Evolutionary conservation across 345 rosid species (phyloP).

Genomic region (Aurinia saxatilis): DNA sequence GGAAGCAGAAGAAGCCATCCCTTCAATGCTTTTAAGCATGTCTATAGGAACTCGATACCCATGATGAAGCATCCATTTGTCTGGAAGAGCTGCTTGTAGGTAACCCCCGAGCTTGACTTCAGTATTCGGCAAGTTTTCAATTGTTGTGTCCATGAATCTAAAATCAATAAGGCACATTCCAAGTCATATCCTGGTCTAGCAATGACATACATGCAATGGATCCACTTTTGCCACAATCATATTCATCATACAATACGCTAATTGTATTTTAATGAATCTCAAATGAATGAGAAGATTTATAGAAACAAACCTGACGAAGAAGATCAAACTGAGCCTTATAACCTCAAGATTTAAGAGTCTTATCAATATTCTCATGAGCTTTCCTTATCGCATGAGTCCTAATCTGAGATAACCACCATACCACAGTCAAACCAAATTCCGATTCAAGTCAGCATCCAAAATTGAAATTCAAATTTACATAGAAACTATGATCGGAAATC

Average conservation of each 20-base stretch:
- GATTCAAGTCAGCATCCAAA: constrained; percentile 9
- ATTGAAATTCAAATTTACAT: constrained; percentile 1
- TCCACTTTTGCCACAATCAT: too few species aligned
- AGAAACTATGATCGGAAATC: background rate
- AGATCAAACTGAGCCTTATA: constrained; percentile 69
- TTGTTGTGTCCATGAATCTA: too few species aligned
- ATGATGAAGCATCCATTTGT: constrained; percentile 98
- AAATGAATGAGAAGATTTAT: background rate
- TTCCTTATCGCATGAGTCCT: constrained; percentile 91
- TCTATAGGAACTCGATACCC: constrained; percentile 81
- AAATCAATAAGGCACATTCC: too few species aligned
- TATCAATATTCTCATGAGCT: constrained; percentile 97
- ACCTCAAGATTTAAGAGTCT: constrained; percentile 75
- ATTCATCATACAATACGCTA: background rate
- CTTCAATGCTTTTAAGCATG: constrained; percentile 65
- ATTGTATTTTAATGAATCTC: background rate
- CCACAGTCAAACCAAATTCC: constrained; percentile 22
- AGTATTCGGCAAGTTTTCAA: too few species aligned
- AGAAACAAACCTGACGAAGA: constrained; percentile 66
- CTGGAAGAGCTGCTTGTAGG: constrained; percentile 74
- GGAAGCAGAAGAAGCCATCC: constrained; percentile 35
- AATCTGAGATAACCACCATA: too few species aligned
- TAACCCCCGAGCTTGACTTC: constrained; percentile 65
- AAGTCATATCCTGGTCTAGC: background rate
- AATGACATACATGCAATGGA: background rate